Base-by-base conservation (phyloP, 352 stramenopile species). In the Phytophthora pluvialis region DNA sequence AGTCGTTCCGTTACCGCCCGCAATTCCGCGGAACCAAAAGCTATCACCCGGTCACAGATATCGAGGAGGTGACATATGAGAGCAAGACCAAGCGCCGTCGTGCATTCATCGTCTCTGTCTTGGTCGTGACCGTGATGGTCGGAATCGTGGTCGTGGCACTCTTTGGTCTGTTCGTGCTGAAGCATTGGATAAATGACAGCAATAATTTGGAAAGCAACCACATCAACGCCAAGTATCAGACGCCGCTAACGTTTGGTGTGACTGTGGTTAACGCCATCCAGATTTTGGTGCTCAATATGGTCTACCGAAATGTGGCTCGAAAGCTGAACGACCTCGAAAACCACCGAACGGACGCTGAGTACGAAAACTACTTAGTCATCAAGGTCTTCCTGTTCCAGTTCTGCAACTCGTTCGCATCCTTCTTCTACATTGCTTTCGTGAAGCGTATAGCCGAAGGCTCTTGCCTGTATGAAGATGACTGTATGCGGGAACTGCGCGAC, bases 311-410 rank as follows among this genome's bases (percentile, higher is more conserved):
- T 46, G 74, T 99, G 21, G 97, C 97, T 5, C 80, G 92, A 25
- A 87, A 87, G 44, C 73, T 99, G 32, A 99, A 98, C 72, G 83
- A 98, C 49, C 94, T 88, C 29, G 93, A 98, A 77, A 97, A 97
- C 64, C 91, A 98, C 68, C 89, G 90, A 35, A 98, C 92, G 1
- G 86, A 96, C 25, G 80, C 78, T 11, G 82, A 93, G 64, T 97
- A 95, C 69, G 80, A 95, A 50, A 97, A 97, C 63, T 74, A 93
- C 53, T 79, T 99, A 56, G 98, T 99, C 54, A 94, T 97, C 75
- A 99, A 99, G 79, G 96, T 98, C 9, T 99, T 99, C 59, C 75
- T 98, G 33, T 99, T 99, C 72, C 89, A 98, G 68, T 99, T 99
- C 64, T 97, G 97, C 63, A 98, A 98, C 83, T 98, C 97, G 57